Evolutionary conservation across 1,284 basidiomycete genomes (phyloP), one percentile per base, ranked within the genome.

Genomic region (Puccinia hordei): DNA sequence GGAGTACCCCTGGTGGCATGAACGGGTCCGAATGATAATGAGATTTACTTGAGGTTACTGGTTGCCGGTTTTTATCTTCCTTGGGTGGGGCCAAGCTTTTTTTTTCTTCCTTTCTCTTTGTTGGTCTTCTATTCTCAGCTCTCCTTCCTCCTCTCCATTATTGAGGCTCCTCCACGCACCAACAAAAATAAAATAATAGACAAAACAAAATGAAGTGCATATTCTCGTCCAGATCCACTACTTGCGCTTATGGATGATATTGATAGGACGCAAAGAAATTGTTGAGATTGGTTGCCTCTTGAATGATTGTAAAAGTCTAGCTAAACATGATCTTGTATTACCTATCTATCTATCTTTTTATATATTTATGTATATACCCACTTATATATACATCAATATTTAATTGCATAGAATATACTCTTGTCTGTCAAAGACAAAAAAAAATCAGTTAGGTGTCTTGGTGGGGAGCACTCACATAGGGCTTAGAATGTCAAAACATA

Each of bases 1-100:
- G 66, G 49, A 35, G 44, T 22, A 27, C 24, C 27, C 15, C 41
- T 35, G 59, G 33, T 22, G 59, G 59, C 9, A 63, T 63, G 33
- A 63, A 38, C 12, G 59, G 59, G 33, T 63, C 59, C 17, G 59
- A 63, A 63, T 63, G 5, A 63, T 63, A 8, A 61, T 63, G 3
- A 38, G 2, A 63, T 19, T 38, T 33, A 17, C 33, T 35, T 19
- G 15, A 41, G 38, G 38, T 41, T 41, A 6, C 12, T 12, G 38
- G 2, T 63, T 30, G 27, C n/a, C n/a, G 17, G 35, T 33, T 38
- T 61, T 63, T 38, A 5, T 27, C 8, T 4, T 22, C 6, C 12
- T 4, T 41, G 59, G 9, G 1, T 63, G 6, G 57, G 24, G 55
- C 9, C n/a, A 10, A 24, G 19, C 27, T 59, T n/a, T 15, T 38